phyloP scores from a whole-genome alignment of 2,329 filamentous ascomycete genomes.

The Colletotrichum simmondsii region DNA sequence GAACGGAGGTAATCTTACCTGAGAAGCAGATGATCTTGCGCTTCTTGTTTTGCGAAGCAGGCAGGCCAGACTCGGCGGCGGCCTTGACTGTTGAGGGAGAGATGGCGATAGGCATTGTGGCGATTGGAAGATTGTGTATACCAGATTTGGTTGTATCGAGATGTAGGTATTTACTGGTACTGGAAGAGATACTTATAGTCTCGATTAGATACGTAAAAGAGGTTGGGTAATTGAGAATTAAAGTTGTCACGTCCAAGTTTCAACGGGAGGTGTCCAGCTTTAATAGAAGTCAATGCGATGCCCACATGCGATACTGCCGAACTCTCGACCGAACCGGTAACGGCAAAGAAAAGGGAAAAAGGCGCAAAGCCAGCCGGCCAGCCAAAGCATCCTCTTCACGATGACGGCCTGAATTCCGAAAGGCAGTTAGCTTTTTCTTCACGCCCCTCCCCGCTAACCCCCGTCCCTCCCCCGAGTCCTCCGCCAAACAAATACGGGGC shows the following conservation, averaged over 20 bases:
- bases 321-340: constrained; percentile 25
- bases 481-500: constrained; percentile 16
- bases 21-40: constrained; percentile 70
- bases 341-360: constrained; percentile 4
- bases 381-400: constrained; percentile 3
- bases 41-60: constrained; percentile 51
- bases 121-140: neutral
- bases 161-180: constrained; percentile 1
- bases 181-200: neutral
- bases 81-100: constrained; percentile 46
- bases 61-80: constrained; percentile 34
- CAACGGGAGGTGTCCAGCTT: constrained; percentile 22
- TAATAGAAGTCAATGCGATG: constrained; percentile 34
- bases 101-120: constrained; percentile 52
- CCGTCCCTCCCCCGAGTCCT: constrained; percentile 4
- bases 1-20: constrained; percentile 48
- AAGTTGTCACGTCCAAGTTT: constrained; percentile 26
- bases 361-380: constrained; percentile 8
- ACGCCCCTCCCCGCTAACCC: neutral
- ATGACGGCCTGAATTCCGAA: constrained; percentile 15
- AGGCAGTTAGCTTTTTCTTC: neutral
- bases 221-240: neutral
- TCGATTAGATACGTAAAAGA: neutral
- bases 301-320: constrained; percentile 17
- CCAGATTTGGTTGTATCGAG: neutral